Percentiles rank a stretch among this genome's conserved stretches.
These are phyloP conservation scores for Golubevia sp. DNA, from an alignment of 1,284 basidiomycete species.

Conservation along the genomic window DNA sequence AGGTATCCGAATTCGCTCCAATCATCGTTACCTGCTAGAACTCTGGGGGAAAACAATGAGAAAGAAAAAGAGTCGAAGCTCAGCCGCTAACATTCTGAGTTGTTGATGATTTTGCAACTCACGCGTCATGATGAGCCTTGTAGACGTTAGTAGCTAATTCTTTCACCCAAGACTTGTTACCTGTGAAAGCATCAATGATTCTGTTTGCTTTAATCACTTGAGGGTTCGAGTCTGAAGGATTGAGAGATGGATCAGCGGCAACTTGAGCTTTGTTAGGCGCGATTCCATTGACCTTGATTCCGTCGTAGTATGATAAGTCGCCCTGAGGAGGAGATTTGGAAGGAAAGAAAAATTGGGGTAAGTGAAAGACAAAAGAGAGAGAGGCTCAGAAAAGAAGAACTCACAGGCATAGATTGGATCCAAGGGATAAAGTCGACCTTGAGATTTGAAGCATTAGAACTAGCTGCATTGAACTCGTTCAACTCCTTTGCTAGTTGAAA, in stretches of 20 bases:
- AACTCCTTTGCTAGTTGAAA: conserved; percentile 42
- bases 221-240: conserved; percentile 4
- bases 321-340: too few relatives aligned
- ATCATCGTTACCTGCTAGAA: not conserved
- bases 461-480: conserved; percentile 21
- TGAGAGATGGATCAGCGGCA: conserved; percentile 12
- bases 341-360: too few relatives aligned
- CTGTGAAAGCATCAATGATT: conserved; percentile 21
- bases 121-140: conserved; percentile 24
- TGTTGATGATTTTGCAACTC: not conserved
- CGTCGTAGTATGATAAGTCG: conserved; percentile 20
- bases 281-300: conserved; percentile 26
- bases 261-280: conserved; percentile 24
- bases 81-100: not conserved
- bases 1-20: conserved; percentile 3
- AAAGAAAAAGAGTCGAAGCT: too few relatives aligned
- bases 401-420: conserved; percentile 28
- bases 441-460: conserved; percentile 14
- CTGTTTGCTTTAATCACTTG: conserved; percentile 16
- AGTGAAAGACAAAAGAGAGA: too few relatives aligned
- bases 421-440: conserved; percentile 39
- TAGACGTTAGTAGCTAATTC: conserved; percentile 27
- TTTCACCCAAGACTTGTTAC: conserved; percentile 13
- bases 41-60: too few relatives aligned
- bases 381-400: too few relatives aligned